These are phyloP conservation scores for Elsinoe australis DNA, from an alignment of 2,329 filamentous ascomycete species.

Conservation along the genomic window DNA sequence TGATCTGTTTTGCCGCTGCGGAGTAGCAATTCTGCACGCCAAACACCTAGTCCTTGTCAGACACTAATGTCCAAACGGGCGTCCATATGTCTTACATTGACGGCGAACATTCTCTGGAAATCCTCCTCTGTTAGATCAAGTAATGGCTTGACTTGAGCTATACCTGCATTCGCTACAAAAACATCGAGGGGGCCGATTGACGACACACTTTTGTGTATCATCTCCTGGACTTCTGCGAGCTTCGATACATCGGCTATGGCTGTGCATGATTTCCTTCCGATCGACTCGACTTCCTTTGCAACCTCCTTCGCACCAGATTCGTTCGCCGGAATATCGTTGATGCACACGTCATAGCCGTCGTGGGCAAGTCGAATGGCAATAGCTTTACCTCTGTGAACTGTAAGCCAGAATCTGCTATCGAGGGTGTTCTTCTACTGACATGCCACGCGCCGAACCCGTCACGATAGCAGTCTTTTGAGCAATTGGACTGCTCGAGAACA, in stretches of 20 bases:
- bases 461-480: constrained; percentile 28
- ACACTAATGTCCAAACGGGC: too few relatives aligned
- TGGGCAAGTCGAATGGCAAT: constrained; percentile 56
- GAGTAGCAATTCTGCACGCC: constrained; percentile 60
- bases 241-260: constrained; percentile 56
- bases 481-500: constrained; percentile 13
- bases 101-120: constrained; percentile 51
- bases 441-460: constrained; percentile 32
- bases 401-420: neutral
- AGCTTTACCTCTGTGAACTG: constrained; percentile 46
- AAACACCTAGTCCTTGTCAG: constrained; percentile 24
- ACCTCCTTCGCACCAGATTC: constrained; percentile 45
- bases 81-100: constrained; percentile 59
- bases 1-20: constrained; percentile 57
- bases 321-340: constrained; percentile 55
- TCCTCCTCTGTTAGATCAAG: constrained; percentile 53
- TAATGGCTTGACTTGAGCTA: constrained; percentile 49
- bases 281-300: constrained; percentile 45
- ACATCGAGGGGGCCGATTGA: constrained; percentile 47
- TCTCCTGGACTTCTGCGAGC: constrained; percentile 43
- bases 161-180: constrained; percentile 56
- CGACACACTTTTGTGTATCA: constrained; percentile 47
- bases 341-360: constrained; percentile 59
- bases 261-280: constrained; percentile 48
- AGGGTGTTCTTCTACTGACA: constrained; percentile 21